Evolutionary conservation across 257 asterid species (phyloP), one percentile per base, ranked within the genome.

Genomic region (Capsicum rhomboideum): DNA sequence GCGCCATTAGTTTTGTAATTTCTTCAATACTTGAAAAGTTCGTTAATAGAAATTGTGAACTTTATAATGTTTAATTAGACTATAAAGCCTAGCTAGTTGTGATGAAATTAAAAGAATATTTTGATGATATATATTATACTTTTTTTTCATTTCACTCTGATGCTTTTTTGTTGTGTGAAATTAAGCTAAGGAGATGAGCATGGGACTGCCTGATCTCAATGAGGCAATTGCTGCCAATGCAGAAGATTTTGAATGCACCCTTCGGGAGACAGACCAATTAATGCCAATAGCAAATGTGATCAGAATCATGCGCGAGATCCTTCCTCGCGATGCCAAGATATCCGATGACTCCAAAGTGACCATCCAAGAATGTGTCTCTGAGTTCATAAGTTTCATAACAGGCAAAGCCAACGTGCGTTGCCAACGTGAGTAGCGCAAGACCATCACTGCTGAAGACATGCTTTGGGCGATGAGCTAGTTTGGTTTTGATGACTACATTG

Each of bases 401-500:
- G 91, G 99, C 13, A 98, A 94, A 79, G 99, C 99, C 78, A 96
- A 96, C 14, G 97, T 92, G 28, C 91, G 96, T 1, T 96, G 99
- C 93, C 99, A 96, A 82, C 89, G 92, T 6, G 99, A 96, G 93
- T 98, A 96, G 89, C 87, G 98, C 63, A 96, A 93, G 91, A 96
- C 98, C 56, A 94, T 96, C 88, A 96, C 98, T 0, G 98, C 98
- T 0, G 99, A 96, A 89, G 99, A 96, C 61, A 92, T 96, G 49
- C 89, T 96, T 10, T 91, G 97, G 97, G 98, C 99, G 21, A 92
- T 96, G 99, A 92, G 95, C 91, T 93, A 92, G 87, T 95, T 94
- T 18, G 99, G 98, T 0, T 94, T 92, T 23, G 98, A 94, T 17
- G 98, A 95, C 91, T 94, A 94, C 90, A 91, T 95, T 21, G 94